Base-by-base conservation (phyloP, 768 basidiomycete species). In the Naganishia randhawae region DNA sequence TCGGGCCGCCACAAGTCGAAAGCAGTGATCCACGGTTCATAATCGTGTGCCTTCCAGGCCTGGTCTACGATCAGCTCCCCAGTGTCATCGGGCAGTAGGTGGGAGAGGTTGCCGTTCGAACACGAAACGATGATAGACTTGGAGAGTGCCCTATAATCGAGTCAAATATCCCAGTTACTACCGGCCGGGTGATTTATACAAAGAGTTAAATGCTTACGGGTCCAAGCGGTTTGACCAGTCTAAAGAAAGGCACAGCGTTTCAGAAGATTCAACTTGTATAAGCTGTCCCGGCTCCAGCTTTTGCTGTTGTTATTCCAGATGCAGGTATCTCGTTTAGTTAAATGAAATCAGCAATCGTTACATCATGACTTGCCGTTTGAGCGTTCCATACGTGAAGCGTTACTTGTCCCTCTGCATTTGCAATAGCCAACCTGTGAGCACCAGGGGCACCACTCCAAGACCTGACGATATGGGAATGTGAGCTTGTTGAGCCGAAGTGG, bases 11-110 rank as follows among this genome's bases (percentile, higher is more conserved):
- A 95, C 71, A 89, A 87, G 74, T 97, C 85, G 88, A 92, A 98
- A 0, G 89, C 87, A 0, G 89, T 87, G 55, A 92, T 86, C 96
- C 96, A 99, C 0, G 94, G 89, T 76, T 99, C 96, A 73, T 87
- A 87, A 67, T 93, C 91, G 73, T 98, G 96, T 0, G 91, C 94
- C 67, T 86, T 82, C 93, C 93, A 98, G 1, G 83, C 83, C 29
- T 85, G 80, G 5, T 81, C 81, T 3, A 88, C 77, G 0, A 75
- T 63, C 31, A 90, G 76, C 16, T 82, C 81, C 0, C 82, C 80
- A 7, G 85, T 82, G n/a, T 80, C 80, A 19, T 68, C 70, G 3
- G 75, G 68, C 1, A 68, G 82, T 27, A 89, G 80, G 22, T 89
- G 82, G n/a, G 86, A 84, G 17, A 95, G 77, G 1, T 82, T 83